A percentile compares a stretch with the other conserved stretches of the same genome.
These are phyloP conservation scores for Euryodendron excelsum DNA, from an alignment of 148 eudicot genomes.

Conservation along the genomic window DNA sequence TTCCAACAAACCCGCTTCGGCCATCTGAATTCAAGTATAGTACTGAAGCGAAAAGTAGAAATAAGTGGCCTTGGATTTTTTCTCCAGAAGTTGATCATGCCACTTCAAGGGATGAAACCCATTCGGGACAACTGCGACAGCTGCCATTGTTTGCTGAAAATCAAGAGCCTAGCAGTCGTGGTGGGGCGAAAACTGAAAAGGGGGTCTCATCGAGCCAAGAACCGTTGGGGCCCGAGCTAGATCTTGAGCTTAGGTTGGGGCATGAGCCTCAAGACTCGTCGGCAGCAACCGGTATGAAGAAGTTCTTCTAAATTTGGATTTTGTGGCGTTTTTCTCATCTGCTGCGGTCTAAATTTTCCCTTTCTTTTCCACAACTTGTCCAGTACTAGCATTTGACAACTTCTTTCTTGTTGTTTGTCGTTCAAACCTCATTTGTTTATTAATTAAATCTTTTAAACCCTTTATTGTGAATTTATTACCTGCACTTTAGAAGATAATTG, in stretches of 20 bases:
- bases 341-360: no score
- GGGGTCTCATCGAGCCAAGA: neutral
- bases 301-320: conserved; percentile 16
- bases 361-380: neutral
- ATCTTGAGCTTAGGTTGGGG: conserved; percentile 33
- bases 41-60: neutral
- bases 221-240: conserved; percentile 3
- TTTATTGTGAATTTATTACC: neutral
- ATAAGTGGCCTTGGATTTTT: neutral
- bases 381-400: neutral
- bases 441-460: neutral
- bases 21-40: neutral
- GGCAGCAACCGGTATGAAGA: conserved; percentile 1
- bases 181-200: no score
- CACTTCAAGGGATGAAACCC: neutral
- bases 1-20: neutral
- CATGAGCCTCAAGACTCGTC: conserved; percentile 7
- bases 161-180: no score
- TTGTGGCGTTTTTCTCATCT: neutral
- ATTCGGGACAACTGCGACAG: neutral
- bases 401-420: neutral
- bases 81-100: neutral
- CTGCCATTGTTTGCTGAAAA: conserved; percentile 16
- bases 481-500: neutral
- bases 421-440: neutral